Percentiles rank a stretch among this genome's conserved stretches.
Conservation (phyloP, 768 basidiomycete species). For the Tephrocybe rancida region DNA sequence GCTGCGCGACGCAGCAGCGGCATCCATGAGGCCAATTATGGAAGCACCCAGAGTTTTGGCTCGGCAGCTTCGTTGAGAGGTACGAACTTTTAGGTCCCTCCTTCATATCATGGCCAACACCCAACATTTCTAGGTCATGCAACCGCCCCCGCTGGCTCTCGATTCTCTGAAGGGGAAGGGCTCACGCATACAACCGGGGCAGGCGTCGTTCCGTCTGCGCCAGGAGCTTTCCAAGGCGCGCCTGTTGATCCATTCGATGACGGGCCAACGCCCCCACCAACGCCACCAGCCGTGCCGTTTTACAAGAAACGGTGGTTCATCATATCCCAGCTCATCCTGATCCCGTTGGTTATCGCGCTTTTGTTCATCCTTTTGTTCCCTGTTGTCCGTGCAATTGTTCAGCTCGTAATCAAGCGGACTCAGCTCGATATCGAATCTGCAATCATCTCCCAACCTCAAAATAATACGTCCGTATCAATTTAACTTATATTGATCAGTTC, state of each 20-base stretch:
- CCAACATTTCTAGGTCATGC: conserved; percentile 31
- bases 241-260: conserved; percentile 16
- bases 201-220: conserved; percentile 16
- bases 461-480: conserved; percentile 49
- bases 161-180: conserved; percentile 24
- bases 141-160: conserved; percentile 30
- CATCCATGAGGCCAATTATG: conserved; percentile 29
- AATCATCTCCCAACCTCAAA: conserved; percentile 53
- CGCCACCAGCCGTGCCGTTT: conserved; percentile 39
- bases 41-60: conserved; percentile 29
- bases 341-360: conserved; percentile 58
- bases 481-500: neutral
- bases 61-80: conserved; percentile 38
- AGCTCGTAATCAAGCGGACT: conserved; percentile 60
- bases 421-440: conserved; percentile 56
- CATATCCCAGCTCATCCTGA: conserved; percentile 50
- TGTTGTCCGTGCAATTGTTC: conserved; percentile 66
- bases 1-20: conserved; percentile 39
- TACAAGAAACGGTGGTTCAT: conserved; percentile 71
- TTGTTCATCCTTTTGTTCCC: conserved; percentile 72
- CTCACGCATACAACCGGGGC: conserved; percentile 24
- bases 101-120: neutral
- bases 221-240: conserved; percentile 15
- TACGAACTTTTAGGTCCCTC: conserved; percentile 14
- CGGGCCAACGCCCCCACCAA: conserved; percentile 18